A percentile compares a stretch with the other conserved stretches of the same genome.
These are phyloP conservation scores for Chenopodium quinoa DNA, from an alignment of 148 eudicot genomes.

Conservation along the genomic window DNA sequence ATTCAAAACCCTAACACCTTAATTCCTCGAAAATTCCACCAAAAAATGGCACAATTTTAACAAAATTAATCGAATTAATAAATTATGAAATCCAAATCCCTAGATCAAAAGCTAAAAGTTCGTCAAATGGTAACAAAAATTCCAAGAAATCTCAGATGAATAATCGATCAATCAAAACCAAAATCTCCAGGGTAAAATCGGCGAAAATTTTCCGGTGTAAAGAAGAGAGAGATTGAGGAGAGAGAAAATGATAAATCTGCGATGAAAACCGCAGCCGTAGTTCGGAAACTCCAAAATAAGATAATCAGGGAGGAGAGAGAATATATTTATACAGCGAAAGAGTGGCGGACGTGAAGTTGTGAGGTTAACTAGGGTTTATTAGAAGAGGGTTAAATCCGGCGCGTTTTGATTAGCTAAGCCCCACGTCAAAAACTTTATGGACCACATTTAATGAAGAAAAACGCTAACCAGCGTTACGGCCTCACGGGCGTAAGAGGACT, in stretches of 20 bases:
- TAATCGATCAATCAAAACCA: neutral
- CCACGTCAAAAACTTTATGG: neutral
- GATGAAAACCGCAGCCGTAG: neutral
- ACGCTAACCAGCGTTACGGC: too few species aligned
- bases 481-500: too few species aligned
- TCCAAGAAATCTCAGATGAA: neutral
- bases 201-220: neutral
- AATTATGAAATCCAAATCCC: conserved; percentile 5
- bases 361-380: conserved; percentile 23
- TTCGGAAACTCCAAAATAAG: neutral
- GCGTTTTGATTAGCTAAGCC: conserved; percentile 1
- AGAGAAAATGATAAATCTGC: neutral
- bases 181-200: neutral
- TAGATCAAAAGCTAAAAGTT: neutral
- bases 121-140: neutral
- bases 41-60: neutral
- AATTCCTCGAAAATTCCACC: neutral
- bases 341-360: conserved; percentile 22
- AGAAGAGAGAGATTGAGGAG: neutral
- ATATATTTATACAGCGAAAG: neutral
- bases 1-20: conserved; percentile 7
- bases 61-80: neutral
- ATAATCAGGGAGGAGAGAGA: neutral
- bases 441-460: too few species aligned
- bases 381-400: conserved; percentile 10